Percentiles rank a stretch among this genome's conserved stretches.
Evolutionary conservation across 306 rosid genomes (phyloP).

Genomic region (Castanea mollissima): DNA sequence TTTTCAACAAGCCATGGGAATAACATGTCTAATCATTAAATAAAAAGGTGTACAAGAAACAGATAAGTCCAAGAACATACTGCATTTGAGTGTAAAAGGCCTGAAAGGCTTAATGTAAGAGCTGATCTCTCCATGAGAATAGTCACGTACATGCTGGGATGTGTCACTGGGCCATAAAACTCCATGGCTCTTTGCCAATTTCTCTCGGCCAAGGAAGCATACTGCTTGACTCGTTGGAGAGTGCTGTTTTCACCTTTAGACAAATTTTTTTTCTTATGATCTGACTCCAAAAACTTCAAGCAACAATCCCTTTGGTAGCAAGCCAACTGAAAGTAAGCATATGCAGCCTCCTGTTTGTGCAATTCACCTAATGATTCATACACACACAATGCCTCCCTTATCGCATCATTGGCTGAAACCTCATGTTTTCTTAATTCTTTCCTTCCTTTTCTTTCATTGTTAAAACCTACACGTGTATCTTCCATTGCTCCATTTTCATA

Average conservation of each 20-base stretch:
- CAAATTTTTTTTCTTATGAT: constrained; percentile 43
- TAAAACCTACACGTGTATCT: constrained; percentile 32
- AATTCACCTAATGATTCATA: constrained; percentile 85
- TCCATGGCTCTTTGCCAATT: constrained; percentile 87
- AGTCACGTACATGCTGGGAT: constrained; percentile 70
- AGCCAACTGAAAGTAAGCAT: constrained; percentile 88
- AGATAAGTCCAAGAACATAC: constrained; percentile 51
- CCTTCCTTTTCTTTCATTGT: constrained; percentile 39
- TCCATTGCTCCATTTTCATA: constrained; percentile 56
- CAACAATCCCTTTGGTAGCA: constrained; percentile 86
- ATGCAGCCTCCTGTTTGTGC: constrained; percentile 90
- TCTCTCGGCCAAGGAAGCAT: constrained; percentile 83
- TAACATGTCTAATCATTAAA: not conserved
- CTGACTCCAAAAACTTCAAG: constrained; percentile 68
- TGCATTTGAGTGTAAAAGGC: constrained; percentile 57
- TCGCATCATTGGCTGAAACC: constrained; percentile 91
- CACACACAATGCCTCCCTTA: constrained; percentile 77
- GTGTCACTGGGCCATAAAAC: constrained; percentile 75
- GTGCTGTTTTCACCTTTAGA: constrained; percentile 51
- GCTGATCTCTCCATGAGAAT: constrained; percentile 79
- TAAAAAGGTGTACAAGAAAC: not conserved
- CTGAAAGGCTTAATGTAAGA: constrained; percentile 58
- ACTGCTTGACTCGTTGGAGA: constrained; percentile 79
- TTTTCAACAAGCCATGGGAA: not conserved
- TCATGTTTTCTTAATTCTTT: constrained; percentile 68